Evolutionary conservation across 495 filamentous ascomycete species (phyloP).

Genomic region (Annulohypoxylon moriforme): DNA sequence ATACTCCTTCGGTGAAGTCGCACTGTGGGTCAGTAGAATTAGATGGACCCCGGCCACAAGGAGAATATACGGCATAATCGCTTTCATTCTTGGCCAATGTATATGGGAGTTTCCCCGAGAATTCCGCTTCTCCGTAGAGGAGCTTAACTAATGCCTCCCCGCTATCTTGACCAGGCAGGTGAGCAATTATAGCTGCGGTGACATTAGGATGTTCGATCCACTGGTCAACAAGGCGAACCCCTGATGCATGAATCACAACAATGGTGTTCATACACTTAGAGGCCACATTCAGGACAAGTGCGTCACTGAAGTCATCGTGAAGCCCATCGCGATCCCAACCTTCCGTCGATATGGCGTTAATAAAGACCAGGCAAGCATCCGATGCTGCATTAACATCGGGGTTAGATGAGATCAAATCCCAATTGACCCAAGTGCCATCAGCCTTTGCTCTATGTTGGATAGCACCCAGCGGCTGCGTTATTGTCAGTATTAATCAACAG

Average conservation of each 20-base stretch:
- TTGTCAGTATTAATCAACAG: conserved; percentile 5
- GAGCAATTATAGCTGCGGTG: conserved; percentile 69
- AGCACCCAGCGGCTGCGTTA: conserved; percentile 67
- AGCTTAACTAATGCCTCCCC: conserved; percentile 67
- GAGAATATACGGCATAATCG: conserved; percentile 66
- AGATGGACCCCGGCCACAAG: conserved; percentile 52
- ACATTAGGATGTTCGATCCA: conserved; percentile 72
- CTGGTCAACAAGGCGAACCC: conserved; percentile 67
- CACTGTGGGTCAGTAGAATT: conserved; percentile 63
- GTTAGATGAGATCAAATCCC: conserved; percentile 54
- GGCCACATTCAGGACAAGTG: conserved; percentile 67
- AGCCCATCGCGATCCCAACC: conserved; percentile 58
- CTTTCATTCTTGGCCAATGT: conserved; percentile 70
- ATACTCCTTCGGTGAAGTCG: conserved; percentile 71
- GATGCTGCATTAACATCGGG: conserved; percentile 60
- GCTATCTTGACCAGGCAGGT: conserved; percentile 71
- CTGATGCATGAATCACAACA: conserved; percentile 70
- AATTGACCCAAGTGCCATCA: conserved; percentile 67
- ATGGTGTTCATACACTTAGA: conserved; percentile 69
- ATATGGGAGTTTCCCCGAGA: conserved; percentile 76
- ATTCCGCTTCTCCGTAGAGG: conserved; percentile 68
- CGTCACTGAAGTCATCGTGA: conserved; percentile 65
- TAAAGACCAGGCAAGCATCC: conserved; percentile 76
- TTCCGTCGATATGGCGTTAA: conserved; percentile 71
- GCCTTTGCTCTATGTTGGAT: conserved; percentile 62